A percentile compares a stretch with the other conserved stretches of the same genome.
phyloP scores from a whole-genome alignment of 441 rosid species.

The Gossypium schwendimanii region DNA sequence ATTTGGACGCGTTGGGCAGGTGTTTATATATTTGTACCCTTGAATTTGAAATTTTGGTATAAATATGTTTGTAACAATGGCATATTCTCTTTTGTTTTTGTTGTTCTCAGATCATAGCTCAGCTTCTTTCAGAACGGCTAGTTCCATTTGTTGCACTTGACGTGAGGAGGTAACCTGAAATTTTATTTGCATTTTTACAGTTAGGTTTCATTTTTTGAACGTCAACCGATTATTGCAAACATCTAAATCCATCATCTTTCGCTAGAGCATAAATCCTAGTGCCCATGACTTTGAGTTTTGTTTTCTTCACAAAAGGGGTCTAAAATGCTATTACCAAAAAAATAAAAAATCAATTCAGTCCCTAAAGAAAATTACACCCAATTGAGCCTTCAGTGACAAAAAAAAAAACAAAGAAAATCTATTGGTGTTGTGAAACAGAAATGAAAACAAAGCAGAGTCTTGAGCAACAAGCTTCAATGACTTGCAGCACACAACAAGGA shows the following conservation, averaged over 20 bases:
- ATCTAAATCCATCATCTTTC: not conserved
- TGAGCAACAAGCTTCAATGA: too few species aligned
- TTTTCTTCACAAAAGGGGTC: too few species aligned
- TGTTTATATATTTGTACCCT: constrained; percentile 21
- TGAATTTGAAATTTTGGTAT: not conserved
- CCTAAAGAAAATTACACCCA: too few species aligned
- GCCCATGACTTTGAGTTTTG: not conserved
- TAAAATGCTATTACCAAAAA: too few species aligned
- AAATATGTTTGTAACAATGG: constrained; percentile 3
- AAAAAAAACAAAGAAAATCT: too few species aligned
- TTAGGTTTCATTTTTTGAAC: not conserved
- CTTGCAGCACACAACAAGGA: too few species aligned
- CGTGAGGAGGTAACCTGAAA: constrained; percentile 64
- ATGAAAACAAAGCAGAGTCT: too few species aligned
- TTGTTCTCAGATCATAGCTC: constrained; percentile 75
- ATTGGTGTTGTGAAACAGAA: too few species aligned
- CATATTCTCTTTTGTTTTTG: constrained; percentile 6
- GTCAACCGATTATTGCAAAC: not conserved
- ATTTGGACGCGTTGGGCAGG: constrained; percentile 98
- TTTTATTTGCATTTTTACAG: not conserved
- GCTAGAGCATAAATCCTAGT: not conserved
- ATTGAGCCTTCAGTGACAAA: too few species aligned
- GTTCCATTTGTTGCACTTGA: constrained; percentile 97
- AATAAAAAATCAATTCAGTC: too few species aligned
- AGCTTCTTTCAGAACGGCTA: constrained; percentile 89